Evolutionary conservation across 441 rosid genomes (phyloP), one percentile per base, ranked within the genome.

Genomic region (Iberis amara): DNA sequence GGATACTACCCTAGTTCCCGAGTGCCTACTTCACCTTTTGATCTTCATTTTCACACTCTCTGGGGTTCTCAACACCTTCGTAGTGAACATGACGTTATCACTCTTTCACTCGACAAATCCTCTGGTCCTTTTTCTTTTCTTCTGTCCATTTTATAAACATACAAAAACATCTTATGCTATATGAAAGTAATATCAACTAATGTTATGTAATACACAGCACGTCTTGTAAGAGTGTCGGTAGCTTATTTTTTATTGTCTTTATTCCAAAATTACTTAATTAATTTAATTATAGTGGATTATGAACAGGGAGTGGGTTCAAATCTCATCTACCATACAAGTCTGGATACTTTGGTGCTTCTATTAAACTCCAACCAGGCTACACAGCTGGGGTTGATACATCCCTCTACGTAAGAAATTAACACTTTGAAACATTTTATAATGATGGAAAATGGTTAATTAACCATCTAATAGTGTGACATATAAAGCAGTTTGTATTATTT

Each of bases 301-400:
- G 33, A 27, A 30, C 6, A 5, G 8, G 33, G 33, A 78, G 90
- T 62, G 90, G 90, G 47, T 83, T 83, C 78, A 83, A 83, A 72
- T 83, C 90, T 38, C 56, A 61, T 41, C 77, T 62, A 9, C 40
- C 74, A 1, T 83, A 80, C 55, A 68, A 30, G 24, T 78, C 82
- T 3, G 90, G 90, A 23, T 83, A 78, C 72, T 80, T 83, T 55
- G 76, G 85, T 35, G 81, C 76, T 11, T 68, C 76, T 30, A 57
- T 83, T 59, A 83, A 76, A 68, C 78, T 83, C 35, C 86, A 79
- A 36, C 0, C 83, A 8, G 89, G 84, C 24, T 78, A 71, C 55
- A 78, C 90, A 23, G 90, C 86, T n/a, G 80, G 86, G 53, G 86
- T 83, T 32, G 80, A 73, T 57, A 80, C 90, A 32, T 78, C 79